Evolutionary conservation across 1,139 yeast genomes (phyloP).

Genomic region (Pichia sp.): DNA sequence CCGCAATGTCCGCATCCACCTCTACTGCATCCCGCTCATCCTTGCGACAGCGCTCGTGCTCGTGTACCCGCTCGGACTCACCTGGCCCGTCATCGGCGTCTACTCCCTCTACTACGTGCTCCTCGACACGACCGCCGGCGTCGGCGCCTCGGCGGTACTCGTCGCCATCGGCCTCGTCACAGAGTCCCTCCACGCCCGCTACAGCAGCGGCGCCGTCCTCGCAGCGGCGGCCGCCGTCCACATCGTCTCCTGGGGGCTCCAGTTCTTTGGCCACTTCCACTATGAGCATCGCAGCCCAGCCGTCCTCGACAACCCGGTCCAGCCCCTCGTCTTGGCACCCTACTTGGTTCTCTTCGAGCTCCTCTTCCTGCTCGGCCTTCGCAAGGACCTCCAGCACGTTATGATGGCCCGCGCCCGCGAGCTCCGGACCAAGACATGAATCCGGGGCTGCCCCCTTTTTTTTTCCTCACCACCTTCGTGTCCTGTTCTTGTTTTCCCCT

Average conservation of each 20-base stretch:
- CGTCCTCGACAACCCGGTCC: conserved; percentile 70
- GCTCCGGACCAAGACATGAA: not conserved
- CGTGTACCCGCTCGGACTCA: conserved; percentile 27
- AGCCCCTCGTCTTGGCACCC: conserved; percentile 88
- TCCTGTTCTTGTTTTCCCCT: too few species aligned
- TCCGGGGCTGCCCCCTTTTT: too few species aligned
- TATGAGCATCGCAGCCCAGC: conserved; percentile 88
- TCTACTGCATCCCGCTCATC: conserved; percentile 76
- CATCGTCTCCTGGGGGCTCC: conserved; percentile 69
- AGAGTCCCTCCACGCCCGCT: conserved; percentile 13
- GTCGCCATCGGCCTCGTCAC: conserved; percentile 16
- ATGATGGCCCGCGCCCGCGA: conserved; percentile 31
- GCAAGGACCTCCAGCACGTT: conserved; percentile 46
- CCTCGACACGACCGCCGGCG: conserved; percentile 44
- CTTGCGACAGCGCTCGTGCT: conserved; percentile 51
- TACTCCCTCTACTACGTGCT: conserved; percentile 42
- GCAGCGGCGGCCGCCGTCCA: conserved; percentile 40
- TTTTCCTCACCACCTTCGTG: not conserved
- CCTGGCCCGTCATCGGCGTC: conserved; percentile 25
- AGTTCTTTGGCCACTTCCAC: conserved; percentile 82
- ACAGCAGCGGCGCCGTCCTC: conserved; percentile 8
- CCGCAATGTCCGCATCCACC: conserved; percentile 71
- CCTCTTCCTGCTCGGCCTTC: conserved; percentile 61
- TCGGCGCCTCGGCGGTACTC: conserved; percentile 36
- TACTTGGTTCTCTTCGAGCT: conserved; percentile 80